phyloP scores from a whole-genome alignment of 2,329 filamentous ascomycete species.

The Ophiognomonia clavigignenti-juglandacearum region DNA sequence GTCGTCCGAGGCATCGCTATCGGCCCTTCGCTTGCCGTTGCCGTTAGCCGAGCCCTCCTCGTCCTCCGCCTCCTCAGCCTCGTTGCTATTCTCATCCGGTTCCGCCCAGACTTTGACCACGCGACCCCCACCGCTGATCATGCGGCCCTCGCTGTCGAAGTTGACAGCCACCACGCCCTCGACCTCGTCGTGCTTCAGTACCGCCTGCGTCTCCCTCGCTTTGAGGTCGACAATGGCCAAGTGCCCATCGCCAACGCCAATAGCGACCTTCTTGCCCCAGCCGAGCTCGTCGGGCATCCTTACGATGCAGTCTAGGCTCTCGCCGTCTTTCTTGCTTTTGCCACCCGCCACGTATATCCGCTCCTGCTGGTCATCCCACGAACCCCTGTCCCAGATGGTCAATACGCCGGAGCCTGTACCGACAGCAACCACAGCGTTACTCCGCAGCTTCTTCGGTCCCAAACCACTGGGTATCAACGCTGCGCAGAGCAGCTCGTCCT shows the following conservation, averaged over 20 bases:
- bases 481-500: slow-evolving; percentile 84
- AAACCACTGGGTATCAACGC: slow-evolving; percentile 68
- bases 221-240: slow-evolving; percentile 74
- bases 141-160: slow-evolving; percentile 78
- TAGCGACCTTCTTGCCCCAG: slow-evolving; percentile 66
- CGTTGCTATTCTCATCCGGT: slow-evolving; percentile 42
- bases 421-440: slow-evolving; percentile 72
- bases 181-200: slow-evolving; percentile 74
- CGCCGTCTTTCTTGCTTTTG: slow-evolving; percentile 51
- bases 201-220: slow-evolving; percentile 63
- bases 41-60: slow-evolving; percentile 37
- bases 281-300: slow-evolving; percentile 67
- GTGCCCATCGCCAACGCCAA: slow-evolving; percentile 76
- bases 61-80: slow-evolving; percentile 42
- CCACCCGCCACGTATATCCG: slow-evolving; percentile 70
- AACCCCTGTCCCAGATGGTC: slow-evolving; percentile 89
- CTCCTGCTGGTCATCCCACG: slow-evolving; percentile 94
- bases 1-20: slow-evolving; percentile 41
- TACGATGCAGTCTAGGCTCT: slow-evolving; percentile 75
- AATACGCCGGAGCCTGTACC: slow-evolving; percentile 74
- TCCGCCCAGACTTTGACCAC: slow-evolving; percentile 89
- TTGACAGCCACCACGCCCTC: slow-evolving; percentile 78
- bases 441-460: slow-evolving; percentile 58
- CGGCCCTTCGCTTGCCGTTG: slow-evolving; percentile 41
- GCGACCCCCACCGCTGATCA: slow-evolving; percentile 85